These are phyloP conservation scores for Rubia tinctorum DNA, from an alignment of 305 asterid species.

Conservation along the genomic window DNA sequence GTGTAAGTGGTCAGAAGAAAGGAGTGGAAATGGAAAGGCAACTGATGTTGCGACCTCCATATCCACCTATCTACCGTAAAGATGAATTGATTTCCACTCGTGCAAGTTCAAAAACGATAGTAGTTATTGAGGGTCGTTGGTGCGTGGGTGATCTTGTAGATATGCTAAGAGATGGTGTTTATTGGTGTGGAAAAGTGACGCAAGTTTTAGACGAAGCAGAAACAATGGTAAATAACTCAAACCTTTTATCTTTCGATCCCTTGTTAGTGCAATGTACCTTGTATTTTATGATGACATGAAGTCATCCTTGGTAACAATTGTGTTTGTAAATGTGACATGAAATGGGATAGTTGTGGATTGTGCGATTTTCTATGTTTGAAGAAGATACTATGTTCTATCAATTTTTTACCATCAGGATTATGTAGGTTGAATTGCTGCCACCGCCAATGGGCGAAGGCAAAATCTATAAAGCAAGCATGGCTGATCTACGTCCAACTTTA, in stretches of 20 bases:
- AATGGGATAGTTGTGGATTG: not conserved
- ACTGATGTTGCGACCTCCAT: slow-evolving; percentile 65
- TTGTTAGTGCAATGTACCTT: not conserved
- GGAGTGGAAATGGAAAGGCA: slow-evolving; percentile 19
- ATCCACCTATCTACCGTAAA: slow-evolving; percentile 40
- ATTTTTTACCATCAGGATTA: slow-evolving; percentile 17
- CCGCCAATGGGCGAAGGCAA: slow-evolving; percentile 76
- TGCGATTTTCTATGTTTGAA: slow-evolving; percentile 2
- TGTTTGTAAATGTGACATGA: not conserved
- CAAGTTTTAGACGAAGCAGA: slow-evolving; percentile 39
- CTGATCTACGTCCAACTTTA: slow-evolving; percentile 79
- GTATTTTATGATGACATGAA: not conserved
- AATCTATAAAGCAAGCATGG: slow-evolving; percentile 33
- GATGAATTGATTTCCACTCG: slow-evolving; percentile 30
- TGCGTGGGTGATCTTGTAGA: slow-evolving; percentile 76
- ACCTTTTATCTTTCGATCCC: slow-evolving; percentile 4
- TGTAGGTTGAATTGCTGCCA: slow-evolving; percentile 54
- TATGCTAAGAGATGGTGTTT: slow-evolving; percentile 45
- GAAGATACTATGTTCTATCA: slow-evolving; percentile 8
- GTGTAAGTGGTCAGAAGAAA: slow-evolving; percentile 5
- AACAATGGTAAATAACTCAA: slow-evolving; percentile 52
- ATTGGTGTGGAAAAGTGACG: slow-evolving; percentile 67
- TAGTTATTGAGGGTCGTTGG: slow-evolving; percentile 48
- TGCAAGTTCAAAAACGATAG: slow-evolving; percentile 43
- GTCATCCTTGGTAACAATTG: not conserved